Evolutionary conservation across 2,329 filamentous ascomycete species (phyloP), one percentile per base, ranked within the genome.

Genomic region (Colletotrichum melonis): DNA sequence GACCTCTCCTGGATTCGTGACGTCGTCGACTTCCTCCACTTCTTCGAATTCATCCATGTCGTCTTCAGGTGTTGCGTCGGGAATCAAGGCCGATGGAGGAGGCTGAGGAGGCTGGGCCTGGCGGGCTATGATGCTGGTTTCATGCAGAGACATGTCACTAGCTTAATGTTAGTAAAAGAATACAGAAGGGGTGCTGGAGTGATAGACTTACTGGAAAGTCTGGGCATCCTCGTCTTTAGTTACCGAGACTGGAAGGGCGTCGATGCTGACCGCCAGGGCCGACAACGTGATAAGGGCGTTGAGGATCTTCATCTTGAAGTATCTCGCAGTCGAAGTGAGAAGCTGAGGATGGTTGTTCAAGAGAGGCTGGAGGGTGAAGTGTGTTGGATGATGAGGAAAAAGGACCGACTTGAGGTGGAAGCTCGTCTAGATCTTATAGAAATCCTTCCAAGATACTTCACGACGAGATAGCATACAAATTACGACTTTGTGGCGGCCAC

Each of bases 211-310:
- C 71, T 63, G 59, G 46, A 73, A n/a, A 49, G 42, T 22, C 22
- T 12, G 30, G 16, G 3, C 38, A 54, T 73, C 62, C 12, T 71
- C 60, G 62, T 71, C 56, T 4, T 66, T 71, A 14, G 62, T 30
- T 1, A 73, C 60, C 1, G 71, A 73, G 19, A 73, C 57, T 2
- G 71, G 71, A 59, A 73, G 67, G n/a, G 71, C 71, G 28, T 73
- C 55, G 57, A 73, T 73, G 62, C 71, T 73, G 67, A 71, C 60
- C 56, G 71, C 71, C 67, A 73, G 67, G 62, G 67, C 71, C 56
- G 71, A 73, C 35, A 73, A 38, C 22, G 71, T 55, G 2, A 73
- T 22, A 32, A 73, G 19, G 6, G 67, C 26, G 49, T 71, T 64
- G 38, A 73, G n/a, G 49, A 73, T 42, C 49, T 56, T 73, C 71